Base-by-base conservation (phyloP, 352 stramenopile genomes). In the Albugo laibachii region DNA sequence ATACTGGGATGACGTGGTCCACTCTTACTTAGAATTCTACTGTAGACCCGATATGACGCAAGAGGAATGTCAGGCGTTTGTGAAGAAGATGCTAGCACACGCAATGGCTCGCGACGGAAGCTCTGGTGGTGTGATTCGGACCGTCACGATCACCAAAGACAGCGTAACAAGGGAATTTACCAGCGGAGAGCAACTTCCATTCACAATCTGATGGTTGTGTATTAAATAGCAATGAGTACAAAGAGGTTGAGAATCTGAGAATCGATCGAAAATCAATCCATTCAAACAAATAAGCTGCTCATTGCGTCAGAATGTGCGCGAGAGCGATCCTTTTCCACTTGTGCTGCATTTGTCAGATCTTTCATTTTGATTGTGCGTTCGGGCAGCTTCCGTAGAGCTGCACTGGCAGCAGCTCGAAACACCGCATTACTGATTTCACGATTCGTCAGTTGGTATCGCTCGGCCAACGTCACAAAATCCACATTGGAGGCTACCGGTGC, bases 21-120 rank as follows among this genome's bases (percentile, higher is more conserved):
- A 5, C 16, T 15, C 31, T 6, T 27, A 13, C 48, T 20, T 47
- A 14, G 44, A 13, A 21, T 49, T 1, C 18, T 16, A 41, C 41
- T 37, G 31, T 48, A 83, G 76, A 64, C 65, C 78, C 20, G 74
- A 83, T 54, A 99, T 99, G 95, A 96, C 78, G 16, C 87, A 95
- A 59, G 85, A 96, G n/a, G 93, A 98, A 66, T 96, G 85, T 43
- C 64, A 93, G 53, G 56, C 65, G 24, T 94, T 98, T 55, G 92
- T 97, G 39, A 96, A 95, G 59, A 97, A 97, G 62, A 75, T 85
- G 48, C 63, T 98, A 51, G 57, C 80, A 34, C 94, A 98, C 71
- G 95, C 95, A 21, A 99, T 99, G 95, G 87, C 94, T 13, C 77
- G 95, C 21, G 95, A 99, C 74, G 95, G 95, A 47, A 97, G 83